Conservation (phyloP, 2,329 filamentous ascomycete genomes). For the Botrytis hyacinthi region DNA sequence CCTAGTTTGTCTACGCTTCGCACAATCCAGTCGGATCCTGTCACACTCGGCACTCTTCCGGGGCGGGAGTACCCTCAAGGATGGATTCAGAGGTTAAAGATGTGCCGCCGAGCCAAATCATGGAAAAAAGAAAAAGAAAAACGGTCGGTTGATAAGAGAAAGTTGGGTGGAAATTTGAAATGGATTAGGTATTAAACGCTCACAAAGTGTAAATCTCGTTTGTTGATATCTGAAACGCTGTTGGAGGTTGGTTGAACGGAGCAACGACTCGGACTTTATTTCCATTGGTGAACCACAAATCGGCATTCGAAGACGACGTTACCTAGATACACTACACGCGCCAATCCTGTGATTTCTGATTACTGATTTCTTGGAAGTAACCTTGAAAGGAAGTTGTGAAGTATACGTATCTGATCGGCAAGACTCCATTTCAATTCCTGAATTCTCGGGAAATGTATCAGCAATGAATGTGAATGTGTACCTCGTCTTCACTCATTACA, state of each 20-base stretch:
- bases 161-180: neutral
- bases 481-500: neutral
- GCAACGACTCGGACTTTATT: neutral
- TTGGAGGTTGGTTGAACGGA: neutral
- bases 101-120: neutral
- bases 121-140: neutral
- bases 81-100: neutral
- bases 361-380: neutral
- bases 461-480: neutral
- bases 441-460: neutral
- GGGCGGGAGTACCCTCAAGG: slow-evolving; percentile 7
- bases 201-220: slow-evolving; percentile 4
- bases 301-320: neutral
- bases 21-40: neutral
- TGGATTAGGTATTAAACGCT: neutral
- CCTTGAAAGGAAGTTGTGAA: slow-evolving; percentile 2
- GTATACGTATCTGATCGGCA: neutral
- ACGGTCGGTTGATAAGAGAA: slow-evolving; percentile 5
- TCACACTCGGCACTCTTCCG: slow-evolving; percentile 6
- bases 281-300: slow-evolving; percentile 1
- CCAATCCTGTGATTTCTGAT: slow-evolving; percentile 10
- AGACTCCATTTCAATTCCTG: neutral
- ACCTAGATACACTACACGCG: neutral
- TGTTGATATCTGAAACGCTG: slow-evolving; percentile 7
- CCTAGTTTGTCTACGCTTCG: neutral